Evolutionary conservation across 495 filamentous ascomycete genomes (phyloP).

Genomic region (Trichoderma orchidacearum): DNA sequence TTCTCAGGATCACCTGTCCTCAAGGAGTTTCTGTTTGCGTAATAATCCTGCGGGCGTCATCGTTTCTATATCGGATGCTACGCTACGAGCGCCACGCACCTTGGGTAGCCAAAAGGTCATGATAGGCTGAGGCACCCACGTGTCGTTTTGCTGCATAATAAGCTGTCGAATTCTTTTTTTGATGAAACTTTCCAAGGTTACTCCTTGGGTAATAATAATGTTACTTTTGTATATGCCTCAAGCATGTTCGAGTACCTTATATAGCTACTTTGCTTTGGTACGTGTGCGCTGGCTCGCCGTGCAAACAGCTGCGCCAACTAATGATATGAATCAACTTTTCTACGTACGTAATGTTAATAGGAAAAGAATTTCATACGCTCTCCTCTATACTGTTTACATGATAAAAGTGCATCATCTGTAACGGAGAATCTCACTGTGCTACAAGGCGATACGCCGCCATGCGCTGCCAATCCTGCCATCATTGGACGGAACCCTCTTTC

Average conservation of each 20-base stretch:
- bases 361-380: too few species aligned
- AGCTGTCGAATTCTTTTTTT: not conserved
- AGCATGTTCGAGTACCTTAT: not conserved
- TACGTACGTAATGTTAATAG: too few species aligned
- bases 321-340: too few species aligned
- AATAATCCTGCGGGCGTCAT: conserved; percentile 6
- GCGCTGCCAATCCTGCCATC: not conserved
- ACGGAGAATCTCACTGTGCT: not conserved
- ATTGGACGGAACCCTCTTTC: too few species aligned
- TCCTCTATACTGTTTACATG: too few species aligned
- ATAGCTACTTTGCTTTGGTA: not conserved
- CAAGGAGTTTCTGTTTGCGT: conserved; percentile 44
- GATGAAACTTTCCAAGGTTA: not conserved
- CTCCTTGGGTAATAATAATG: not conserved
- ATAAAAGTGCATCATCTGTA: too few species aligned
- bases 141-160: not conserved
- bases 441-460: not conserved
- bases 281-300: too few species aligned
- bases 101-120: not conserved
- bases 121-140: not conserved
- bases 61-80: not conserved
- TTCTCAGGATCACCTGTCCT: conserved; percentile 41
- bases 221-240: not conserved
- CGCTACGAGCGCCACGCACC: not conserved
- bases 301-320: too few species aligned